Percentiles rank a stretch among this genome's conserved stretches.
Evolutionary conservation across 768 basidiomycete genomes (phyloP).

Genomic region (Lactarius tabidus): DNA sequence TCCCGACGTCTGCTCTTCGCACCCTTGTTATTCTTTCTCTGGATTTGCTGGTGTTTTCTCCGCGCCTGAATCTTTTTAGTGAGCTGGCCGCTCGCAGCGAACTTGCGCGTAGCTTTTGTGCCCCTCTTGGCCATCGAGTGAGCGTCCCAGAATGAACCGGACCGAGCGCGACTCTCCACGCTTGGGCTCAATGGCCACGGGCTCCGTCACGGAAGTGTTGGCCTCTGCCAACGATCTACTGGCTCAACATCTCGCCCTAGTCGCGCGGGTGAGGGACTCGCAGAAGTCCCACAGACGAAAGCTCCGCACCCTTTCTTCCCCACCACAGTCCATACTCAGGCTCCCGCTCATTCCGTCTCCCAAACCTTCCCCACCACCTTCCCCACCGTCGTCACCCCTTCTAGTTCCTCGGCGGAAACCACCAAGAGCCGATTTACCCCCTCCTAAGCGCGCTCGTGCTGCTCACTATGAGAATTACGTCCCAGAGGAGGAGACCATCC

Average conservation of each 20-base stretch:
- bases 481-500: conserved; percentile 91
- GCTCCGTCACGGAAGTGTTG: conserved; percentile 41
- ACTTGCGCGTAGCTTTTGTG: conserved; percentile 81
- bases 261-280: conserved; percentile 49
- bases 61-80: conserved; percentile 82
- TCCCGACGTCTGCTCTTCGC: conserved; percentile 31
- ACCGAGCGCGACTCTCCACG: background rate
- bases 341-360: conserved; percentile 35
- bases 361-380: conserved; percentile 45
- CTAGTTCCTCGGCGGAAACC: conserved; percentile 36
- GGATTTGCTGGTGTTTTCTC: conserved; percentile 73
- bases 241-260: conserved; percentile 53
- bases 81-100: conserved; percentile 82
- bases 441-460: conserved; percentile 69
- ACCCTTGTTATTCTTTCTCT: conserved; percentile 58
- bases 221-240: conserved; percentile 63
- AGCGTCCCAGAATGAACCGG: background rate
- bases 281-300: conserved; percentile 57
- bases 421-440: conserved; percentile 51
- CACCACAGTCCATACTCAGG: conserved; percentile 36
- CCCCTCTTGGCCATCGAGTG: conserved; percentile 51
- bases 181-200: conserved; percentile 4
- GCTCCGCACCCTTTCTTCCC: conserved; percentile 52
- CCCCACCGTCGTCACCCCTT: conserved; percentile 43
- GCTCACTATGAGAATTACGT: conserved; percentile 77